A percentile compares a stretch with the other conserved stretches of the same genome.
Conservation (phyloP, 805 yeast genomes). For the Suhomyces vadensis region DNA sequence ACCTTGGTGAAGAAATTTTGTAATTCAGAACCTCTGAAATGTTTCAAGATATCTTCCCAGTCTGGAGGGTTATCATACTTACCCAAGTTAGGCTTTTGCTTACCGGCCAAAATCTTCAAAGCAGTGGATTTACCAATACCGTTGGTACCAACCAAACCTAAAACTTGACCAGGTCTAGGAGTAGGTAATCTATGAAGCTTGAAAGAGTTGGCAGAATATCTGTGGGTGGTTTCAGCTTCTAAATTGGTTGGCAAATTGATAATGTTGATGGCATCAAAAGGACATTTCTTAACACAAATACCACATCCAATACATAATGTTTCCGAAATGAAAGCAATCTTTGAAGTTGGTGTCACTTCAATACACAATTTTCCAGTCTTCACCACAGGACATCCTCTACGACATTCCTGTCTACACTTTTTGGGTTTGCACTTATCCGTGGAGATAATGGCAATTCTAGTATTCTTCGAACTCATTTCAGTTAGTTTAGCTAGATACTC, state of each 20-base stretch:
- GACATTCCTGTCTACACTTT: conserved; percentile 98
- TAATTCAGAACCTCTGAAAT: conserved; percentile 96
- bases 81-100: conserved; percentile 96
- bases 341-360: conserved; percentile 87
- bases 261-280: conserved; percentile 94
- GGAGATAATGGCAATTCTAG: conserved; percentile 95
- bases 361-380: conserved; percentile 97
- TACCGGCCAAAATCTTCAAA: conserved; percentile 92
- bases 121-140: conserved; percentile 99
- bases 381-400: conserved; percentile 96
- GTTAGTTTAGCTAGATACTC: background rate
- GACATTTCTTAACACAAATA: conserved; percentile 98
- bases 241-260: conserved; percentile 95
- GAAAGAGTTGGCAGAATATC: conserved; percentile 97
- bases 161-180: conserved; percentile 98
- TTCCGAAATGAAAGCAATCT: conserved; percentile 94
- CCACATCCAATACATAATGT: conserved; percentile 98
- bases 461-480: conserved; percentile 40
- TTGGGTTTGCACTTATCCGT: conserved; percentile 96
- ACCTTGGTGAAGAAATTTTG: conserved; percentile 95
- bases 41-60: conserved; percentile 89
- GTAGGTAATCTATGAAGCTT: conserved; percentile 96
- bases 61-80: conserved; percentile 94
- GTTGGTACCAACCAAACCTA: conserved; percentile 97
- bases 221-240: conserved; percentile 89